These are phyloP conservation scores for Alternaria panax DNA, from an alignment of 2,329 filamentous ascomycete genomes.

Conservation along the genomic window DNA sequence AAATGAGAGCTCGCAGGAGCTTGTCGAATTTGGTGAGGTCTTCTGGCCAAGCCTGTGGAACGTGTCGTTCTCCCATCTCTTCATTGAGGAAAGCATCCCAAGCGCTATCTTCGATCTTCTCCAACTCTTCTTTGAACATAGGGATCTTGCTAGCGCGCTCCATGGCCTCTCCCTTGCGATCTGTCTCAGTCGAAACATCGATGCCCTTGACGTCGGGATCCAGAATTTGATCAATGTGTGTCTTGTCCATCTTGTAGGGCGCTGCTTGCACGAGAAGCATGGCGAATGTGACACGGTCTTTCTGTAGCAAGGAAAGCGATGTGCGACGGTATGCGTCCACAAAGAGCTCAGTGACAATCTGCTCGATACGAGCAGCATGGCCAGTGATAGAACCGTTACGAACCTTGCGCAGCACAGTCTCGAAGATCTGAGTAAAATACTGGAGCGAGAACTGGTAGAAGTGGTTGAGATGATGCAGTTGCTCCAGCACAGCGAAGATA, in stretches of 20 bases:
- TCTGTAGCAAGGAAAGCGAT: conserved; percentile 90
- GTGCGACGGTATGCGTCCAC: conserved; percentile 91
- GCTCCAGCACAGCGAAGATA: conserved; percentile 95
- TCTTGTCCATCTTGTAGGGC: conserved; percentile 95
- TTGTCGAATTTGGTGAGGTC: conserved; percentile 72
- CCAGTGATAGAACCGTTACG: conserved; percentile 76
- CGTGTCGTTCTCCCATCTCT: conserved; percentile 83
- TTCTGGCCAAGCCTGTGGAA: conserved; percentile 78
- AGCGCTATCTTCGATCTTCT: conserved; percentile 65
- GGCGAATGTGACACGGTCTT: conserved; percentile 90
- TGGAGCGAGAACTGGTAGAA: conserved; percentile 99
- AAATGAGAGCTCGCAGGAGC: conserved; percentile 80
- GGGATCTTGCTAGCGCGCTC: conserved; percentile 71
- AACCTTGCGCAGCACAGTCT: conserved; percentile 84
- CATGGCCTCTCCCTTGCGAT: conserved; percentile 73
- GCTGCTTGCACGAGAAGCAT: conserved; percentile 95
- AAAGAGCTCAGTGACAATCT: conserved; percentile 91
- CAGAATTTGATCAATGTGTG: conserved; percentile 83
- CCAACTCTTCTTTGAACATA: conserved; percentile 75
- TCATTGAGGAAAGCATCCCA: conserved; percentile 87
- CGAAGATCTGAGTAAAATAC: conserved; percentile 98
- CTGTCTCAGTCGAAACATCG: conserved; percentile 75
- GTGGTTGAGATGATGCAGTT: conserved; percentile 97
- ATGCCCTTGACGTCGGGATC: conserved; percentile 77
- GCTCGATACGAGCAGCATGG: conserved; percentile 80